Percentiles rank a stretch among this genome's conserved stretches.
These are phyloP conservation scores for Prosopis cineraria DNA, from an alignment of 306 rosid genomes.

Conservation along the genomic window DNA sequence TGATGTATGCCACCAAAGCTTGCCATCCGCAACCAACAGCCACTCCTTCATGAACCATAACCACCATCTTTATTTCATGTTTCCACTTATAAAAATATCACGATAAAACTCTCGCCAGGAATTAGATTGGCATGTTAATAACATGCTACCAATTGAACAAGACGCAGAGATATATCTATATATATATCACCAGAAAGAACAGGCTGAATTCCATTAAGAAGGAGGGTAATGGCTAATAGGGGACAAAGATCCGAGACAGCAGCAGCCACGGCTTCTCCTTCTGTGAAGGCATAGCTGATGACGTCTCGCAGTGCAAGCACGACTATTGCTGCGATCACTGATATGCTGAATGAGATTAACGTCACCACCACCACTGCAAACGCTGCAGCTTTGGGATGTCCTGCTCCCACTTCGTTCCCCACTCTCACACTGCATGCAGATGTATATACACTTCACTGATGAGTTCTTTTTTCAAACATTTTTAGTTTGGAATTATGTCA, in stretches of 20 bases:
- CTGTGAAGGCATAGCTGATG: not conserved
- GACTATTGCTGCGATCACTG: not conserved
- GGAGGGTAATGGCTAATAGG: not conserved
- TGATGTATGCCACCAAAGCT: conserved; percentile 6
- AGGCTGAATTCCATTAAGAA: conserved; percentile 7
- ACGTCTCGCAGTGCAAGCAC: not conserved
- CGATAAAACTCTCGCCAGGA: too few species aligned
- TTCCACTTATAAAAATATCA: too few species aligned
- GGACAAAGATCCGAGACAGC: conserved; percentile 19
- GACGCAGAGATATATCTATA: too few species aligned
- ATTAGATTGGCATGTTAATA: too few species aligned
- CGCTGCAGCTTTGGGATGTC: conserved; percentile 54
- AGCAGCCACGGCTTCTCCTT: conserved; percentile 5
- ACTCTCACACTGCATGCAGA: conserved; percentile 52
- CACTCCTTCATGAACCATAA: not conserved
- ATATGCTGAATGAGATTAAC: not conserved
- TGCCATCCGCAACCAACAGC: conserved; percentile 26
- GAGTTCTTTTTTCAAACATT: too few species aligned
- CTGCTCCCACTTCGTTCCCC: conserved; percentile 61
- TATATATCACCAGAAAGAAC: not conserved
- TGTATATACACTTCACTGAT: not conserved
- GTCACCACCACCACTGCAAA: conserved; percentile 48
- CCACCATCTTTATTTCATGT: not conserved
- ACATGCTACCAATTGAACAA: too few species aligned
- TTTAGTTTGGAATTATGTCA: not conserved